These are phyloP conservation scores for Ceratopteris richardii DNA, from an alignment of 75 land plant species.

Conservation along the genomic window DNA sequence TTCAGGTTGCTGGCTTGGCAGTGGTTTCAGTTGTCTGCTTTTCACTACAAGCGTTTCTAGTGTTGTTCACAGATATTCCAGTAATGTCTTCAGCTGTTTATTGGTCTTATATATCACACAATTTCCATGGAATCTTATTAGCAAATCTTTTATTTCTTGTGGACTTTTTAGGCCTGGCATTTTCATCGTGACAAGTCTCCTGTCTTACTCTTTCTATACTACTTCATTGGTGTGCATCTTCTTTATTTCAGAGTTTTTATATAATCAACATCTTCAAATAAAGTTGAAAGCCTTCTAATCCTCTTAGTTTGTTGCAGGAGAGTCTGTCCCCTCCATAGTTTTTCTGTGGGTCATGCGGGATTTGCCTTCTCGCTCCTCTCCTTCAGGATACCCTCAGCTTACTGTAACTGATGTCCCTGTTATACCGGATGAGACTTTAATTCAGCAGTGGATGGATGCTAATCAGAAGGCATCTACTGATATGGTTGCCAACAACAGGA, in stretches of 20 bases:
- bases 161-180: slow-evolving; percentile 12
- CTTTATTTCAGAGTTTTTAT: slow-evolving; percentile 7
- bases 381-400: not conserved
- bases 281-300: too few species aligned
- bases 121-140: too few species aligned
- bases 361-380: slow-evolving; percentile 25
- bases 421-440: not conserved
- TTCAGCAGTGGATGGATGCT: slow-evolving; percentile 4
- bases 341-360: slow-evolving; percentile 65
- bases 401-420: not conserved
- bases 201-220: slow-evolving; percentile 31
- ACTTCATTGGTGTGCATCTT: slow-evolving; percentile 41
- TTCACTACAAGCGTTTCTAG: slow-evolving; percentile 44
- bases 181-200: slow-evolving; percentile 14
- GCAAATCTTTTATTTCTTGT: too few species aligned
- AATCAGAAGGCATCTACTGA: not conserved
- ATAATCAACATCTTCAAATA: slow-evolving; percentile 7
- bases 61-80: slow-evolving; percentile 41
- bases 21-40: slow-evolving; percentile 57
- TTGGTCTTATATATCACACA: too few species aligned
- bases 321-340: slow-evolving; percentile 56
- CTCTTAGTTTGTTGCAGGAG: slow-evolving; percentile 39
- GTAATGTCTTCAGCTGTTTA: slow-evolving; percentile 31
- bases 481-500: not conserved
- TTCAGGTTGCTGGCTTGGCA: slow-evolving; percentile 74